Evolutionary conservation across 768 basidiomycete genomes (phyloP), one percentile per base, ranked within the genome.

Genomic region (Collybia mongolica): DNA sequence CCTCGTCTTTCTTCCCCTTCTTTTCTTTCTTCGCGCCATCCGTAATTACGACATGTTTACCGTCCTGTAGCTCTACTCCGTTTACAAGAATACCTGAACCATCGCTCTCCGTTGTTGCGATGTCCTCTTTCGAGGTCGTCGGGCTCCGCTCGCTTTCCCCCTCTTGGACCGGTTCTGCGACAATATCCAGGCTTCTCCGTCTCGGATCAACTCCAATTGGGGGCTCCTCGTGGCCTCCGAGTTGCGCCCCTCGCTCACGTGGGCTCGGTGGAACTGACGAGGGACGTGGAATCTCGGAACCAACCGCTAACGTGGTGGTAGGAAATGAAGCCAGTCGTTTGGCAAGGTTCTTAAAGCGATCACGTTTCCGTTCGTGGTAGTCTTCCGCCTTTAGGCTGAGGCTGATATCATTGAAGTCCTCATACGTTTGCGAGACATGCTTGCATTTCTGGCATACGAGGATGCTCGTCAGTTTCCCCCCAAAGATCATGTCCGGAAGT

Each of bases 381-480:
- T 92, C 88, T 54, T 93, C 90, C 0, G 86, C 80, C 63, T 87
- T 90, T 65, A 95, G 87, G 66, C 88, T 89, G 28, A 98, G 72
- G 45, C 91, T 93, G 58, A 98, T 86, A 66, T 97, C 95, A 65
- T 89, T 87, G 66, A 97, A 98, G 62, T 93, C 92, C 66, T 98
- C 95, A 62, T 90, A 88, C 5, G 89, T 91, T 56, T 93, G 85
- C 2, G 93, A 96, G 44, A 97, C 83, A 60, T 91, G 84, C 66
- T 96, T 95, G 81, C 95, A 98, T 51, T 83, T 82, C 58, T 94
- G 92, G 65, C 95, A 98, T 2, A 98, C 88, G 43, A 98, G 86
- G 62, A 97, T 86, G 70, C 88, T 91, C 5, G 92, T 86, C 42
- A 98, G 76, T 59, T 83, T 81, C 5, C 95, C 95, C 26, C 90